phyloP scores from a whole-genome alignment of 2,329 filamentous ascomycete genomes.

The Fusarium tanahbumbuense region DNA sequence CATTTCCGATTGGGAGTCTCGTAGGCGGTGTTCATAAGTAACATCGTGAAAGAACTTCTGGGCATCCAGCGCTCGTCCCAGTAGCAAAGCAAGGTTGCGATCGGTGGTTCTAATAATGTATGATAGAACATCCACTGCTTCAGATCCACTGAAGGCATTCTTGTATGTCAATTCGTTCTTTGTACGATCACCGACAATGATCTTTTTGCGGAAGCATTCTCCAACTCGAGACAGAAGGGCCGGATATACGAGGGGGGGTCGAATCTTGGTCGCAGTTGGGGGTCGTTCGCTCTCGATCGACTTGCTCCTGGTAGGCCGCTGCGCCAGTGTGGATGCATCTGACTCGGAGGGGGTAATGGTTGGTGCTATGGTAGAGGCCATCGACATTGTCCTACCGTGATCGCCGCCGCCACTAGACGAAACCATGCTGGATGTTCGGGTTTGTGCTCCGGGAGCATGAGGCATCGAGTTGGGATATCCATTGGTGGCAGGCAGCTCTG shows the following conservation, averaged over 20 bases:
- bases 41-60: constrained; percentile 99
- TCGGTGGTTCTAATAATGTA: constrained; percentile 98
- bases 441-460: constrained; percentile 64
- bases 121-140: constrained; percentile 93
- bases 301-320: constrained; percentile 69
- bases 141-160: constrained; percentile 93
- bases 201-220: constrained; percentile 90
- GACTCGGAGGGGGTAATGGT: constrained; percentile 75
- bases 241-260: constrained; percentile 89
- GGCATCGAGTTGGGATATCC: constrained; percentile 54
- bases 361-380: constrained; percentile 84
- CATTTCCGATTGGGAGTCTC: constrained; percentile 93
- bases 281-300: constrained; percentile 67
- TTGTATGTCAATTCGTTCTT: constrained; percentile 99
- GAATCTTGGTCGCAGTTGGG: constrained; percentile 69
- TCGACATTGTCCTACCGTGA: constrained; percentile 81
- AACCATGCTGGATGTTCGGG: constrained; percentile 70
- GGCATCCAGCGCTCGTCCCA: constrained; percentile 92
- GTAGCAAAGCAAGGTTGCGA: constrained; percentile 88
- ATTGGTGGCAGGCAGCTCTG: constrained; percentile 54
- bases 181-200: constrained; percentile 85
- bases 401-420: constrained; percentile 63
- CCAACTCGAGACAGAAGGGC: constrained; percentile 93
- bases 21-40: constrained; percentile 93
- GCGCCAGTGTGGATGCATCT: constrained; percentile 61